Evolutionary conservation across 2,329 filamentous ascomycete genomes (phyloP).

Genomic region (Exophiala oligosperma): DNA sequence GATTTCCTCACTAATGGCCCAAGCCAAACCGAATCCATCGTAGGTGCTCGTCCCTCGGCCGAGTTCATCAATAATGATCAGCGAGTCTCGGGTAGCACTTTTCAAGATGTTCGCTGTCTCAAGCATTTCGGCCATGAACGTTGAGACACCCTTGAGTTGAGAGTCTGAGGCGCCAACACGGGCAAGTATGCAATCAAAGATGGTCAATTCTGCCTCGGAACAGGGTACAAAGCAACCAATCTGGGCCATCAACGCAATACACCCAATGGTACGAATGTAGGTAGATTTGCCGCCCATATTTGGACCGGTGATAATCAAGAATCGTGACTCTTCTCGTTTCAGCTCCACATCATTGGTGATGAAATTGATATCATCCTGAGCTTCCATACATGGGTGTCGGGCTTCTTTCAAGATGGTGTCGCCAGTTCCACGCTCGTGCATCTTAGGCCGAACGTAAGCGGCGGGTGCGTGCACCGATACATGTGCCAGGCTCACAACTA

Average conservation of each 20-base stretch:
- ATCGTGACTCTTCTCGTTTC: slow-evolving; percentile 74
- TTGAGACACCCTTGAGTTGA: slow-evolving; percentile 95
- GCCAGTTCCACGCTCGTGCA: slow-evolving; percentile 83
- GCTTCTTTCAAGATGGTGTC: slow-evolving; percentile 90
- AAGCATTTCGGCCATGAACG: slow-evolving; percentile 99
- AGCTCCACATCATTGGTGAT: slow-evolving; percentile 96
- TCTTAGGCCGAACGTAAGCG: slow-evolving; percentile 85
- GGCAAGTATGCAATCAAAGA: slow-evolving; percentile 96
- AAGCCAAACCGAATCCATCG: slow-evolving; percentile 97
- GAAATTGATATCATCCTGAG: slow-evolving; percentile 97
- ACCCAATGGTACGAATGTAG: slow-evolving; percentile 95
- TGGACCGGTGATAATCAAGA: slow-evolving; percentile 93
- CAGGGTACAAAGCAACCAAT: slow-evolving; percentile 96
- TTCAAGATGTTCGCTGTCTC: slow-evolving; percentile 98
- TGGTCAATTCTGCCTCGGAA: slow-evolving; percentile 82
- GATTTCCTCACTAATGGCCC: slow-evolving; percentile 98
- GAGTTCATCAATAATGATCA: slow-evolving; percentile 98
- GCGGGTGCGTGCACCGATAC: slow-evolving; percentile 89
- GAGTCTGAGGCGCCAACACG: slow-evolving; percentile 94
- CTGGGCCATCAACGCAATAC: slow-evolving; percentile 96
- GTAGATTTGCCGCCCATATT: slow-evolving; percentile 99
- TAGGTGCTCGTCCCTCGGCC: slow-evolving; percentile 97
- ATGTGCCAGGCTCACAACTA: slow-evolving; percentile 91
- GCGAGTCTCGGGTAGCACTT: slow-evolving; percentile 87
- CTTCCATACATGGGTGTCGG: slow-evolving; percentile 95